Percentiles rank a stretch among this genome's conserved stretches.
phyloP scores from a whole-genome alignment of 2,329 filamentous ascomycete genomes.

The Lachnellula cervina region DNA sequence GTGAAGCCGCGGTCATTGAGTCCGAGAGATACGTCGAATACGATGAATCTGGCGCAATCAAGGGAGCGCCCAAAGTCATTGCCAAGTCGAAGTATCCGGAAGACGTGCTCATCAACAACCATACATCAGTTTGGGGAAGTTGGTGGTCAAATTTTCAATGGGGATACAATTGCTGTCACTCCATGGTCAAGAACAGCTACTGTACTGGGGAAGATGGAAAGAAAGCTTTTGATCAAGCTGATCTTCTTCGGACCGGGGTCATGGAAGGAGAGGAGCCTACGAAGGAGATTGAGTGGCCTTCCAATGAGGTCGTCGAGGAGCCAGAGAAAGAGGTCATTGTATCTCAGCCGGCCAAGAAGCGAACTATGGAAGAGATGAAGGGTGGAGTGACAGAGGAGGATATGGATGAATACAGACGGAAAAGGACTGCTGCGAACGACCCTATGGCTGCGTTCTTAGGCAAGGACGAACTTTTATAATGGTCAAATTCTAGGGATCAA shows the following conservation, averaged over 20 bases:
- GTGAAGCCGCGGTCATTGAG: constrained; percentile 66
- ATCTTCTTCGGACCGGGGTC: constrained; percentile 49
- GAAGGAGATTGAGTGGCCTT: constrained; percentile 22
- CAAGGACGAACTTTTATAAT: constrained; percentile 60
- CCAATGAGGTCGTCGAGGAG: constrained; percentile 32
- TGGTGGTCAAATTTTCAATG: constrained; percentile 97
- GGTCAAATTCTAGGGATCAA: constrained; percentile 9
- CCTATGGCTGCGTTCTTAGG: constrained; percentile 82
- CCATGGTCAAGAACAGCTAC: constrained; percentile 91
- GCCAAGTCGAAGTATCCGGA: constrained; percentile 90
- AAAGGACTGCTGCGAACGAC: constrained; percentile 68
- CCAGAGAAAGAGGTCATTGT: constrained; percentile 22
- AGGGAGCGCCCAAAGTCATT: constrained; percentile 71
- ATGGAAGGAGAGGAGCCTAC: constrained; percentile 30
- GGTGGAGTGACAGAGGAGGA: constrained; percentile 76
- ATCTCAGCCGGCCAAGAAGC: constrained; percentile 51
- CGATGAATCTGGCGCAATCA: constrained; percentile 82
- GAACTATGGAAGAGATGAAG: constrained; percentile 73
- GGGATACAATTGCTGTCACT: constrained; percentile 96
- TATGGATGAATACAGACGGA: constrained; percentile 78
- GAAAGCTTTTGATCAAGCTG: constrained; percentile 71
- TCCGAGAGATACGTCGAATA: constrained; percentile 91
- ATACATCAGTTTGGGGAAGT: constrained; percentile 88
- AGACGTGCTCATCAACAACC: constrained; percentile 84
- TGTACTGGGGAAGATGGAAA: constrained; percentile 91